A percentile compares a stretch with the other conserved stretches of the same genome.
These are phyloP conservation scores for Entomortierella lignicola DNA, from an alignment of 192 early-diverging fungal species.

Conservation along the genomic window DNA sequence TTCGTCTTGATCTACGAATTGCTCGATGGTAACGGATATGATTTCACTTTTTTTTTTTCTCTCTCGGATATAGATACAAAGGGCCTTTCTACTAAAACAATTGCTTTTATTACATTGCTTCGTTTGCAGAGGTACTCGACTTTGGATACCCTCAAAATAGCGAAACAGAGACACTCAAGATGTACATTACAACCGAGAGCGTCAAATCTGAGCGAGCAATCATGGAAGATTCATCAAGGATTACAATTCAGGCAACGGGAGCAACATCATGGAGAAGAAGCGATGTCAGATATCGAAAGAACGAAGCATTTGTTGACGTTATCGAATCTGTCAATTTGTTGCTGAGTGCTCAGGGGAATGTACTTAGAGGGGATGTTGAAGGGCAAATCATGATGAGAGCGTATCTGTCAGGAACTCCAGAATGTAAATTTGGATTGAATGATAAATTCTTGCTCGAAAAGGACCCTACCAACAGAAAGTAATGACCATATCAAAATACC, in stretches of 20 bases:
- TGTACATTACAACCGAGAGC: conserved; percentile 89
- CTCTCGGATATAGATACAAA: too few relatives aligned
- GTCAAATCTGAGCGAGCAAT: conserved; percentile 80
- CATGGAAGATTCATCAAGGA: conserved; percentile 72
- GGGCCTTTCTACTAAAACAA: too few relatives aligned
- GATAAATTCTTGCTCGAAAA: conserved; percentile 92
- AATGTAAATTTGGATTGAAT: conserved; percentile 95
- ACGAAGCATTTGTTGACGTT: conserved; percentile 96
- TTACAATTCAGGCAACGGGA: conserved; percentile 97
- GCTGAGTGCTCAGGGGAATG: conserved; percentile 82
- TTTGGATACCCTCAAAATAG: conserved; percentile 91
- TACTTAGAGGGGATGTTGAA: conserved; percentile 70
- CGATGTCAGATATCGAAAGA: conserved; percentile 97
- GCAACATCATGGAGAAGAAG: conserved; percentile 92
- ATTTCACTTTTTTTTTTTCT: background rate
- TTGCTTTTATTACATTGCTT: too few relatives aligned
- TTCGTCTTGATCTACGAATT: conserved; percentile 91
- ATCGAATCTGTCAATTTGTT: conserved; percentile 96
- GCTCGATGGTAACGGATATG: conserved; percentile 68
- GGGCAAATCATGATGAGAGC: conserved; percentile 65
- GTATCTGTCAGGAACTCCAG: conserved; percentile 97
- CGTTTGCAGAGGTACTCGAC: conserved; percentile 74
- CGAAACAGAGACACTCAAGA: conserved; percentile 84
- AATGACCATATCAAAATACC: background rate
- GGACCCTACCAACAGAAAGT: conserved; percentile 60